Evolutionary conservation across 176 grass and related monocot genomes (phyloP).

Genomic region (Aegilops sharonensis): DNA sequence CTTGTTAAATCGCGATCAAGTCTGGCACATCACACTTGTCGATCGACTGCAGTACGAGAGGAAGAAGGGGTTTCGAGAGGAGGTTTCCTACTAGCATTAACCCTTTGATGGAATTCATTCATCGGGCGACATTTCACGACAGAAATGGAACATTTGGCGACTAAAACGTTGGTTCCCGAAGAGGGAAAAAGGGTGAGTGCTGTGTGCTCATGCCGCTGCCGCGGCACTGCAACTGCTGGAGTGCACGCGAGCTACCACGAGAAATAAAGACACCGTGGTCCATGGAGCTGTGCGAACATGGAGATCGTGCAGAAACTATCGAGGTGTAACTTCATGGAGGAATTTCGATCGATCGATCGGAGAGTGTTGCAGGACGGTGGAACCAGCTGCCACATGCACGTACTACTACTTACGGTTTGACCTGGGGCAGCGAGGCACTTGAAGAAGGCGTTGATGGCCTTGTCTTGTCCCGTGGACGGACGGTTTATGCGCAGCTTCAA

Average conservation of each 20-base stretch:
- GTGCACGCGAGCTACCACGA: not conserved
- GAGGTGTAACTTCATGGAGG: too few species aligned
- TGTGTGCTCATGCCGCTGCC: not conserved
- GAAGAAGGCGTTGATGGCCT: constrained; percentile 23
- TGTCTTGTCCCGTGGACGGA: not conserved
- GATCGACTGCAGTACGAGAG: not conserved
- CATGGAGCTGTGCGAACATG: not conserved
- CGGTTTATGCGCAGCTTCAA: not conserved
- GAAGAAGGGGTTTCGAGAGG: not conserved
- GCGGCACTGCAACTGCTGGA: not conserved
- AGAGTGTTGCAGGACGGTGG: not conserved
- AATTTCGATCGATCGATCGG: too few species aligned
- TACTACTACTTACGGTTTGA: not conserved
- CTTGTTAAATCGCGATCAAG: too few species aligned
- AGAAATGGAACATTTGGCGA: not conserved
- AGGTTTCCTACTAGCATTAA: not conserved
- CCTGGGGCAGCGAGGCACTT: not conserved
- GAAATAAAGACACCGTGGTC: not conserved
- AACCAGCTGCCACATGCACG: not conserved
- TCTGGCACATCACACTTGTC: not conserved
- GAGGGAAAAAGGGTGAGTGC: not conserved
- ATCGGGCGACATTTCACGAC: not conserved
- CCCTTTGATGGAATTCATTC: not conserved
- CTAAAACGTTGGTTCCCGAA: too few species aligned
- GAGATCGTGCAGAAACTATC: not conserved